Evolutionary conservation across 2,329 filamentous ascomycete genomes (phyloP), one percentile per base, ranked within the genome.

Genomic region (Ceratocystis ficicola): DNA sequence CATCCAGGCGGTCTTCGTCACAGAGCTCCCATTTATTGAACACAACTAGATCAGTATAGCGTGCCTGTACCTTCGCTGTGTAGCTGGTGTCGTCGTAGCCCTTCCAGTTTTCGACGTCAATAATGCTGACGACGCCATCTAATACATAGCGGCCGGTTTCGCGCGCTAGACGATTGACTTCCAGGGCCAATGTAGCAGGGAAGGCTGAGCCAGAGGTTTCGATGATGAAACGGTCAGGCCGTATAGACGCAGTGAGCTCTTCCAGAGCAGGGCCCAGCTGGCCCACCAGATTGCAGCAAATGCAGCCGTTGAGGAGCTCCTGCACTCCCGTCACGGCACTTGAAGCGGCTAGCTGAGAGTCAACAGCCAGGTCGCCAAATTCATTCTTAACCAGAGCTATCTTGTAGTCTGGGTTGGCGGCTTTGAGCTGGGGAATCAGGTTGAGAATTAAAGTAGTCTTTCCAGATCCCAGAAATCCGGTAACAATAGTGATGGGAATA

Each of bases 281-380:
- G 17, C 94, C 94, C 68, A 99, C 93, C 30, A 97, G 87, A 74
- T 97, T 97, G 79, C 94, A 99, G 83, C 94, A 99, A 76, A 99
- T 97, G 77, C 94, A 97, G 70, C 93, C 94, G 74, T 96, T 95
- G 65, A 99, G 86, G 0, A 99, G 82, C 76, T 99, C 94, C 71
- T 89, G 88, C 3, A 96, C 92, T 65, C 91, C 93, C 0, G 90
- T 87, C 70, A 99, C 91, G 69, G 92, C 86, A 62, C 84, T 84
- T 15, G 88, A 88, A 0, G 88, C 81, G 17, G 94, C 93, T 36
- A 99, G 86, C 74, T 96, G 89, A 1, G 89, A 94, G 79, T 99
- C 94, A 73, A 99, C 82, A 44, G 91, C 92, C 52, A 99, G 77
- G 74, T 97, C 92, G 73, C 94, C 94, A 75, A 96, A 97, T 77